These are phyloP conservation scores for Sporothrix luriei DNA, from an alignment of 2,329 filamentous ascomycete species.

Conservation along the genomic window DNA sequence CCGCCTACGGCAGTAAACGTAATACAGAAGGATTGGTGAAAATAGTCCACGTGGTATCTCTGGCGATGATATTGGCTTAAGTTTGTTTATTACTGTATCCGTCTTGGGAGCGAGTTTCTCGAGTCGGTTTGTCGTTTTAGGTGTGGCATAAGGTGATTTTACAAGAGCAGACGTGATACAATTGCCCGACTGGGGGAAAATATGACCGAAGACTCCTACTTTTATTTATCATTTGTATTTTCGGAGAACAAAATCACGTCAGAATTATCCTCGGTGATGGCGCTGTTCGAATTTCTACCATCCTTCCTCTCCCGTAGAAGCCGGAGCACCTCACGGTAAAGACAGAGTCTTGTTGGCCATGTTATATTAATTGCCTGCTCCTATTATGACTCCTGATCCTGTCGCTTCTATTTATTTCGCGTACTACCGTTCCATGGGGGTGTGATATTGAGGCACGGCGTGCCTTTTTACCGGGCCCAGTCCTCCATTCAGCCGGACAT, in stretches of 20 bases:
- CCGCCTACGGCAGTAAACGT: background rate
- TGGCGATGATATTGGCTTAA: background rate
- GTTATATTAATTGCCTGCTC: background rate
- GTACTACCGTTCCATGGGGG: background rate
- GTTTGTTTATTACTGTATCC: background rate
- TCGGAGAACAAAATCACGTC: no score
- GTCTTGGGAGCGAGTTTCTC: no score
- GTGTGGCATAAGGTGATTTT: no score
- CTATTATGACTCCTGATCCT: constrained; percentile 5
- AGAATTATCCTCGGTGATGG: background rate
- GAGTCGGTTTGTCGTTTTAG: no score
- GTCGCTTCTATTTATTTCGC: background rate
- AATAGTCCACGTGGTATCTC: background rate
- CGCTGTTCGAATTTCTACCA: background rate
- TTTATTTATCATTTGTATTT: no score
- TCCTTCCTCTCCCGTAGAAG: background rate
- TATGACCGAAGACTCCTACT: no score
- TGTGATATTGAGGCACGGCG: background rate
- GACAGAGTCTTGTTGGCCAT: background rate
- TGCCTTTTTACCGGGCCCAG: background rate
- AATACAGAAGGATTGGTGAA: background rate
- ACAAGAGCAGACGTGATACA: no score
- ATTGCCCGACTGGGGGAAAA: no score
- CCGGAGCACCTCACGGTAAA: background rate
- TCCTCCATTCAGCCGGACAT: constrained; percentile 16